Evolutionary conservation across 2,329 filamentous ascomycete genomes (phyloP).

Genomic region (Aspergillus niger): DNA sequence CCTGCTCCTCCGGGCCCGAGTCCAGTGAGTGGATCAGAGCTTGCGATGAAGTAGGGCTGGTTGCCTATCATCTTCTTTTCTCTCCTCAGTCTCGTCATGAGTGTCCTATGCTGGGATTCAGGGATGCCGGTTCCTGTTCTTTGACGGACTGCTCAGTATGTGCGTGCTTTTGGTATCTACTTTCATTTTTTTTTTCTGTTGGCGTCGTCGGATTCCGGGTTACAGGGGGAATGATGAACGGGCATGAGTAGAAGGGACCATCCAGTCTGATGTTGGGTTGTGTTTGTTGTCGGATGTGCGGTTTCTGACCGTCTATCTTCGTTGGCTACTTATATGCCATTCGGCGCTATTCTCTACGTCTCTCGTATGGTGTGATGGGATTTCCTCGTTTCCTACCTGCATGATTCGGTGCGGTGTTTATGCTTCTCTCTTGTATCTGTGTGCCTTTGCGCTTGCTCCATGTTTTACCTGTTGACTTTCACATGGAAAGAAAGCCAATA

Average conservation of each 20-base stretch:
- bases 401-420: constrained; percentile 15
- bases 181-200: background rate
- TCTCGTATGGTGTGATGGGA: constrained; percentile 2
- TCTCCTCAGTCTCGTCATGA: constrained; percentile 1
- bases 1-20: constrained; percentile 26
- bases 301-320: background rate
- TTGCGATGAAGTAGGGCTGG: constrained; percentile 30
- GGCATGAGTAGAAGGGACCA: constrained; percentile 4
- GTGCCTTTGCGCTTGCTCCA: background rate
- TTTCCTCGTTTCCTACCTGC: constrained; percentile 7
- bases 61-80: background rate
- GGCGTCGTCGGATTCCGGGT: constrained; percentile 5
- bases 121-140: background rate
- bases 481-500: background rate
- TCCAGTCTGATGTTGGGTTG: constrained; percentile 1
- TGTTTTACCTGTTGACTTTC: constrained; percentile 4
- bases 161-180: background rate
- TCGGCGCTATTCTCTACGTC: background rate
- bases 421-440: background rate
- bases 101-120: background rate
- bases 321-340: background rate
- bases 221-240: constrained; percentile 6
- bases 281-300: background rate
- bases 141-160: background rate
- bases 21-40: constrained; percentile 28